Conservation (phyloP, 805 yeast species). For the Debaryomyces maramus region DNA sequence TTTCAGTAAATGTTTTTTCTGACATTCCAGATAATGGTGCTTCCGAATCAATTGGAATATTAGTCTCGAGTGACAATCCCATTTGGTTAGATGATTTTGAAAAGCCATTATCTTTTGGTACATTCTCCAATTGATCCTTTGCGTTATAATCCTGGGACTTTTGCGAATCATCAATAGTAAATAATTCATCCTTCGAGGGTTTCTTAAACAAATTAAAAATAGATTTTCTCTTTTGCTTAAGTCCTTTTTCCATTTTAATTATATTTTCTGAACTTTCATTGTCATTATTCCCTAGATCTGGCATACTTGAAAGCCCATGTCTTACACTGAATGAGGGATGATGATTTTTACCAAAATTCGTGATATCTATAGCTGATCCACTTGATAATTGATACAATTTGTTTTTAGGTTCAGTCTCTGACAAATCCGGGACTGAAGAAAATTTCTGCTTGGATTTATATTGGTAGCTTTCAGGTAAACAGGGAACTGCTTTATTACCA, state of each 20-base stretch:
- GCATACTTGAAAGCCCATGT: slow-evolving; percentile 7
- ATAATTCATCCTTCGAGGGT: slow-evolving; percentile 11
- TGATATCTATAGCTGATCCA: slow-evolving; percentile 41
- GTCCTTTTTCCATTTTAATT: not conserved
- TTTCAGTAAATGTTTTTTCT: slow-evolving; percentile 14
- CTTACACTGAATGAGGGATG: slow-evolving; percentile 35
- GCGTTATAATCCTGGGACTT: not conserved
- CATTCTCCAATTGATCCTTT: not conserved
- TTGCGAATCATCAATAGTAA: not conserved
- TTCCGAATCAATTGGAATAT: not conserved
- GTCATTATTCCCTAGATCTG: not conserved
- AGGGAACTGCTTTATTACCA: not conserved
- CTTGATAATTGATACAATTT: slow-evolving; percentile 17
- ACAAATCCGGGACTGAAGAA: slow-evolving; percentile 18
- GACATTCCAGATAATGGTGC: slow-evolving; percentile 14
- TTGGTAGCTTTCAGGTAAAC: slow-evolving; percentile 4
- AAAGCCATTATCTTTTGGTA: not conserved
- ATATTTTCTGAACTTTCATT: not conserved
- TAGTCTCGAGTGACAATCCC: slow-evolving; percentile 13
- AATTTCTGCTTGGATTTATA: slow-evolving; percentile 7
- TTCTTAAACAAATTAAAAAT: slow-evolving; percentile 38
- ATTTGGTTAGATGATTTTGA: slow-evolving; percentile 1
- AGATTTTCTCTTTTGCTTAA: slow-evolving; percentile 26
- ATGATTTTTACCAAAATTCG: slow-evolving; percentile 39
- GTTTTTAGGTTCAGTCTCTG: slow-evolving; percentile 3